Evolutionary conservation across 129 eudicot species (phyloP), one percentile per base, ranked within the genome.

Genomic region (Heracleum sosnowskyi): DNA sequence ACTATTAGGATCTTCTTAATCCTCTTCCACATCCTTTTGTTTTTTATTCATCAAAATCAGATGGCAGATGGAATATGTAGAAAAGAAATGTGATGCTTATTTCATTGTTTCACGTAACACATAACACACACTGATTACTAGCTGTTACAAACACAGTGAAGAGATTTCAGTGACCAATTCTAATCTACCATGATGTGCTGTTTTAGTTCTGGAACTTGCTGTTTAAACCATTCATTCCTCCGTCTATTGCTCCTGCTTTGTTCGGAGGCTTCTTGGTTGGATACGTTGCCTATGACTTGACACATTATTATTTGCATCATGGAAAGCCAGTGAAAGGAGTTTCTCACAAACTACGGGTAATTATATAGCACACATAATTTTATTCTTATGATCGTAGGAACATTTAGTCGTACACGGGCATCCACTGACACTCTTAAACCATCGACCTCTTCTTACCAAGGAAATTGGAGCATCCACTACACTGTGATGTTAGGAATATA

Each of bases 221-320:
- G 37, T 29, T 83, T 10, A 89, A 80, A 68, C 79, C 81, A n/a
- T 11, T 81, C 3, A 15, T 74, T 1, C 60, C 90, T 7, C 55
- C 80, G 4, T 6, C 78, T 1, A 12, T 62, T 47, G 73, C 86
- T 15, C 85, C 88, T 76, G 84, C 89, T 78, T 35, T 89, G 68
- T 79, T 82, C 44, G 93, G 87, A 24, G 93, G 93, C n/a, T 82
- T 76, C 22, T 78, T 89, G 78, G 39, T 89, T 41, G 93, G 93
- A 1, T 89, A 89, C 51, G 69, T 86, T 5, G 79, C 81, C 81
- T 89, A 89, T 26, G 93, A 89, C 63, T 37, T 76, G 73, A 89
- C 90, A 12, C 93, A 89, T 77, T 89, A 89, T 63, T 89, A 89
- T 72, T 34, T 89, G 44, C 93, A 89, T 80, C 84, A 89, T 64